Percentiles rank a stretch among this genome's conserved stretches.
Conservation (phyloP, 2,329 filamentous ascomycete genomes). For the Curvularia sp. region DNA sequence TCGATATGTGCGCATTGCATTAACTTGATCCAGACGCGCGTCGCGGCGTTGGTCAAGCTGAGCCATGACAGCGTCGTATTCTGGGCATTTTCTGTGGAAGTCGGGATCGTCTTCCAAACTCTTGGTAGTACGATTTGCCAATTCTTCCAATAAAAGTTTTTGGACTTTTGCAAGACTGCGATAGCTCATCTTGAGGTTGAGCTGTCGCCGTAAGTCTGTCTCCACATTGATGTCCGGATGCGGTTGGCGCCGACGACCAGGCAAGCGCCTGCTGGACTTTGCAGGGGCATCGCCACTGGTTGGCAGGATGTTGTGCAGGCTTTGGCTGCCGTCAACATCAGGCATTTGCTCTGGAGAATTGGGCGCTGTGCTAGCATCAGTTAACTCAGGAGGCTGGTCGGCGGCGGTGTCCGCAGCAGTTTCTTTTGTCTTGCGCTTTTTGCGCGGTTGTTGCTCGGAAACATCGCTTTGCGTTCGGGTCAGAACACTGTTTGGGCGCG, state of each 20-base stretch:
- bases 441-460: conserved; percentile 46
- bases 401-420: conserved; percentile 34
- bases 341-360: conserved; percentile 47
- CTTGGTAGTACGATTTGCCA: conserved; percentile 67
- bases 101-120: conserved; percentile 63
- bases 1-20: conserved; percentile 48
- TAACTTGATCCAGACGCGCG: conserved; percentile 47
- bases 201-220: conserved; percentile 62
- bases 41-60: conserved; percentile 60
- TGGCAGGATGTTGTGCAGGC: conserved; percentile 45
- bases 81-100: conserved; percentile 60
- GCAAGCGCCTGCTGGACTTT: conserved; percentile 48
- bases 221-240: conserved; percentile 57
- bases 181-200: conserved; percentile 70
- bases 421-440: conserved; percentile 45
- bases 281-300: conserved; percentile 46
- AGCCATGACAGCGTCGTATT: conserved; percentile 60
- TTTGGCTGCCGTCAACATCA: conserved; percentile 43
- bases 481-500: conserved; percentile 44
- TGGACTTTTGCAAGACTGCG: conserved; percentile 67
- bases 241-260: conserved; percentile 56
- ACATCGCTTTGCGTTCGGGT: conserved; percentile 46
- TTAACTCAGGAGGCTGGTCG: conserved; percentile 46
- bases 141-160: conserved; percentile 70
- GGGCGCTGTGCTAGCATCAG: conserved; percentile 46